Conservation (phyloP, 345 rosid species). For the Trapa bicornis region DNA sequence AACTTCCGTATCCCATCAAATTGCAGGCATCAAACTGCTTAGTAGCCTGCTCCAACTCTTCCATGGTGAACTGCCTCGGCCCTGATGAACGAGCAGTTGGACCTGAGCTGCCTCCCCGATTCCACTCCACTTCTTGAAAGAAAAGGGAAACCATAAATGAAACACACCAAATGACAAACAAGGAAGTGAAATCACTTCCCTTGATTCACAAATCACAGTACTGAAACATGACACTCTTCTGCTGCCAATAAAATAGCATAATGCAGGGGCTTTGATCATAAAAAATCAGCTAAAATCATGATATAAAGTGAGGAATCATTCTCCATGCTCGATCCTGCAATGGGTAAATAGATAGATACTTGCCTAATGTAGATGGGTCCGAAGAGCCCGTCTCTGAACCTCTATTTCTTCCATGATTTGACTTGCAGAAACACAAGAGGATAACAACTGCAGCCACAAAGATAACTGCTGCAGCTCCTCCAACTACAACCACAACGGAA, state of each 20-base stretch:
- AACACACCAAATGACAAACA: not conserved
- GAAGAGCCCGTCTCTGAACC: conserved; percentile 51
- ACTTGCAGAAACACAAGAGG: conserved; percentile 33
- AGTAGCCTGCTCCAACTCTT: conserved; percentile 51
- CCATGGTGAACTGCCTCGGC: conserved; percentile 31
- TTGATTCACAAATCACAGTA: too few species aligned
- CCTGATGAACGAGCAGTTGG: conserved; percentile 23
- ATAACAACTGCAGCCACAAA: conserved; percentile 17
- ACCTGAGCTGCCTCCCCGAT: conserved; percentile 25
- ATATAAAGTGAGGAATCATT: not conserved
- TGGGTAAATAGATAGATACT: not conserved
- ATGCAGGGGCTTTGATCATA: not conserved
- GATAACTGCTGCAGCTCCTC: conserved; percentile 35
- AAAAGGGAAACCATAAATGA: not conserved
- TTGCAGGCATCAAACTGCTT: conserved; percentile 31
- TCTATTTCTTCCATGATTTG: conserved; percentile 16
- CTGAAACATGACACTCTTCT: too few species aligned
- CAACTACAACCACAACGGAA: conserved; percentile 21
- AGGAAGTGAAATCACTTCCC: too few species aligned
- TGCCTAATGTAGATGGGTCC: conserved; percentile 43
- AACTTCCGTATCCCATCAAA: conserved; percentile 46
- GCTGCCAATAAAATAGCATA: too few species aligned
- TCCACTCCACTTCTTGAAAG: conserved; percentile 26
- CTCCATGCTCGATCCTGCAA: not conserved
- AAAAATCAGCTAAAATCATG: not conserved